These are phyloP conservation scores for Alternaria metachromatica DNA, from an alignment of 2,329 filamentous ascomycete species.

Conservation along the genomic window DNA sequence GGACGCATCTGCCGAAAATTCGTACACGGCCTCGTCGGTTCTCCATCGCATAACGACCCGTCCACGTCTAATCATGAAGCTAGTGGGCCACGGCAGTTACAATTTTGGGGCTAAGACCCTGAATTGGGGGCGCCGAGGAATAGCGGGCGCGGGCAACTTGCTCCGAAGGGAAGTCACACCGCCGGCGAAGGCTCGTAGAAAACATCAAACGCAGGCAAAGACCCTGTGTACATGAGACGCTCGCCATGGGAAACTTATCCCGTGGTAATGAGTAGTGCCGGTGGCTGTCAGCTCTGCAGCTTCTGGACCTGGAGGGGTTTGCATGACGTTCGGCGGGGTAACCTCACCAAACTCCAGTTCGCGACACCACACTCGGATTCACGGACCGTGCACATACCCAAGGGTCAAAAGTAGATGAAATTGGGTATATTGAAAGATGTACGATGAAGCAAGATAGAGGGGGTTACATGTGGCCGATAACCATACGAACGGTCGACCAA, in stretches of 20 bases:
- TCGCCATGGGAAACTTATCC: not conserved
- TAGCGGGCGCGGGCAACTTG: conserved; percentile 5
- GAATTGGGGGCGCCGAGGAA: conserved; percentile 15
- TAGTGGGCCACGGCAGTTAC: conserved; percentile 50
- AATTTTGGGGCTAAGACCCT: conserved; percentile 18
- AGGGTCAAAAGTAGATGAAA: not conserved
- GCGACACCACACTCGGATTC: not conserved
- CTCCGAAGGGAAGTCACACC: conserved; percentile 2
- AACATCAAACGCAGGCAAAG: not conserved
- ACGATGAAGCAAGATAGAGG: not conserved
- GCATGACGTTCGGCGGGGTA: conserved; percentile 31
- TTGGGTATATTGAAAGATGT: conserved; percentile 6
- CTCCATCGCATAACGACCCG: conserved; percentile 11
- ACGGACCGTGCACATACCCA: not conserved
- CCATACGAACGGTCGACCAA: not conserved
- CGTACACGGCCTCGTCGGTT: conserved; percentile 7
- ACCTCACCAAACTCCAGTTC: not conserved
- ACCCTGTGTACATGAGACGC: not conserved
- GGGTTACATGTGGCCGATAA: not conserved
- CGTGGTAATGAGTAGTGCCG: not conserved
- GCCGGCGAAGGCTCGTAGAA: not conserved
- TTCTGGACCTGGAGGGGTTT: conserved; percentile 12
- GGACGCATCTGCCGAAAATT: conserved; percentile 10
- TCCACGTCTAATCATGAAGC: conserved; percentile 13
- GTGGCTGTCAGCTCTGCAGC: conserved; percentile 2